phyloP scores from a whole-genome alignment of 2,329 filamentous ascomycete species.

The Lasiodiplodia gonubiensis region DNA sequence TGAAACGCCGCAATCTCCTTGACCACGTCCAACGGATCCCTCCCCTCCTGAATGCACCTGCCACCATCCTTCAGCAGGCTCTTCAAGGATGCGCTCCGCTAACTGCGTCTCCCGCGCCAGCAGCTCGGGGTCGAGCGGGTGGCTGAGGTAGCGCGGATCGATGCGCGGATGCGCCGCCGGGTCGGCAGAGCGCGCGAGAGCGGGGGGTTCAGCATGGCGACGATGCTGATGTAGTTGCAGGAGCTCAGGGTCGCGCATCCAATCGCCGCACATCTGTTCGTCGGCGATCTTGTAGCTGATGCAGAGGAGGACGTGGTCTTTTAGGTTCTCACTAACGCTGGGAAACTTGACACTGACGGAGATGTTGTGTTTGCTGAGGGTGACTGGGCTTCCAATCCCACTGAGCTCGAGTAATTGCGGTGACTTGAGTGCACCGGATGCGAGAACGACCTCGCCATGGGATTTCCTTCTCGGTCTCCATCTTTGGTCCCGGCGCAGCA shows the following conservation, averaged over 20 bases:
- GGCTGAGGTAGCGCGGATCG: no score
- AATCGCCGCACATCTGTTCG: slow-evolving; percentile 34
- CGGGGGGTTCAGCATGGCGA: slow-evolving; percentile 30
- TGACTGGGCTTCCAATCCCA: slow-evolving; percentile 37
- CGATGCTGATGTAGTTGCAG: slow-evolving; percentile 33
- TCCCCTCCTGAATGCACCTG: slow-evolving; percentile 30
- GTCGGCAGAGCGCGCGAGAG: no score
- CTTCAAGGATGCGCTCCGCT: slow-evolving; percentile 43
- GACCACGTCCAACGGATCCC: neutral
- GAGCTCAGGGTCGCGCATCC: slow-evolving; percentile 34
- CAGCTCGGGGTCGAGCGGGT: slow-evolving; percentile 50
- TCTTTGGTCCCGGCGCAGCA: slow-evolving; percentile 18
- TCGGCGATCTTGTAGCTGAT: slow-evolving; percentile 25
- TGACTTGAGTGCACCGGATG: slow-evolving; percentile 32
- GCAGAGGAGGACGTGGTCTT: slow-evolving; percentile 38
- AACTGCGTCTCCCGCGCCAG: slow-evolving; percentile 44
- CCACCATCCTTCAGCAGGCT: slow-evolving; percentile 42
- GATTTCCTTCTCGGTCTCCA: slow-evolving; percentile 32
- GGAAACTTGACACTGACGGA: slow-evolving; percentile 33
- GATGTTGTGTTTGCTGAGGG: slow-evolving; percentile 37
- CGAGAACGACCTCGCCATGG: slow-evolving; percentile 32
- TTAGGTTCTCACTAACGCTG: slow-evolving; percentile 42
- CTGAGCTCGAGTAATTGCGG: slow-evolving; percentile 30
- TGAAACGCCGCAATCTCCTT: slow-evolving; percentile 6
- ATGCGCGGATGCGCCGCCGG: no score